A percentile compares a stretch with the other conserved stretches of the same genome.
These are phyloP conservation scores for Dictyostelium citrinum DNA, from an alignment of 78 protist genomes.

Conservation along the genomic window DNA sequence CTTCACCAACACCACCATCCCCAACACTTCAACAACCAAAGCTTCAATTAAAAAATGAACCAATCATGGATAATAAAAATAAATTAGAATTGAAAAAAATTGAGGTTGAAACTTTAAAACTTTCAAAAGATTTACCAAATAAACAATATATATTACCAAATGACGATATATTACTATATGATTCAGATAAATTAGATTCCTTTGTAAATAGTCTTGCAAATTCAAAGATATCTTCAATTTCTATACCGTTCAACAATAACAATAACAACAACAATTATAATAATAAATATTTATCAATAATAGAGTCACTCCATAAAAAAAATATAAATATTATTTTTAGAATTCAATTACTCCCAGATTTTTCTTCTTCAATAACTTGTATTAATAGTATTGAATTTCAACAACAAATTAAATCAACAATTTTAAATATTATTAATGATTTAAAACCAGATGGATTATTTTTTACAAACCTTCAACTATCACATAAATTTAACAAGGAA, in stretches of 20 bases:
- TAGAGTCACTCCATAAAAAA: neutral
- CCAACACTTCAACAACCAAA: neutral
- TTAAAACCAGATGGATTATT: neutral
- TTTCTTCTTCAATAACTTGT: neutral
- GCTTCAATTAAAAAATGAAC: neutral
- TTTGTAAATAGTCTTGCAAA: neutral
- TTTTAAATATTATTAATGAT: neutral
- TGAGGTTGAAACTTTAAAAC: neutral
- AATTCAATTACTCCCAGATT: neutral
- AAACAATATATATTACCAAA: neutral
- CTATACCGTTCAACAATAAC: neutral
- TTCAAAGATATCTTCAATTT: neutral
- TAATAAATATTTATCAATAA: neutral
- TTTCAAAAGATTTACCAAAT: neutral
- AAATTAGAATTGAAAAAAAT: neutral
- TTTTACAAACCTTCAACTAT: neutral
- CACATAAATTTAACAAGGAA: neutral
- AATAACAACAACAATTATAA: neutral
- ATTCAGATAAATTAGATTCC: neutral
- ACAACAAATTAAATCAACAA: neutral
- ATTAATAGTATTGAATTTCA: neutral
- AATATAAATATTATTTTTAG: neutral
- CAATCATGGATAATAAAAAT: neutral
- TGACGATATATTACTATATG: neutral
- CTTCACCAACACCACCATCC: neutral